phyloP scores from a whole-genome alignment of 768 basidiomycete genomes.

The Pluteus cervinus region DNA sequence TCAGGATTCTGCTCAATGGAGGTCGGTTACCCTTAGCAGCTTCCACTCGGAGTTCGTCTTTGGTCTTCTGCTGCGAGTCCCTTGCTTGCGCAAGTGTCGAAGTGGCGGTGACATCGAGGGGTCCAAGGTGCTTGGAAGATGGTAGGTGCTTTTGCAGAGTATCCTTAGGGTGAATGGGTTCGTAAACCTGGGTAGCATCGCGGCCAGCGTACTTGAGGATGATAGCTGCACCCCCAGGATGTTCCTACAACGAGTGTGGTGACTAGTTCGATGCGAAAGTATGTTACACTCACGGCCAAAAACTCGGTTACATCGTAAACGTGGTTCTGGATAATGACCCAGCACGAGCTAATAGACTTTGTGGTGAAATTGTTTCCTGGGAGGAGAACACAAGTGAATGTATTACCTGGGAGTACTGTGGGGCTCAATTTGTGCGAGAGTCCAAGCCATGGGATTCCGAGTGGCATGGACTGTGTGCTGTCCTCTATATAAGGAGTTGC shows the following conservation, averaged over 20 bases:
- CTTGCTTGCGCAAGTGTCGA: conserved; percentile 27
- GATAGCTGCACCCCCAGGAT: conserved; percentile 78
- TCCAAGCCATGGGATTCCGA: conserved; percentile 35
- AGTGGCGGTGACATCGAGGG: conserved; percentile 43
- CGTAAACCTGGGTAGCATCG: conserved; percentile 74
- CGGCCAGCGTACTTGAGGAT: conserved; percentile 81
- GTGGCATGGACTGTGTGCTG: too few relatives aligned
- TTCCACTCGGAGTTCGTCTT: conserved; percentile 66
- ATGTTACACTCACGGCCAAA: conserved; percentile 39
- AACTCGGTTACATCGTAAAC: conserved; percentile 90
- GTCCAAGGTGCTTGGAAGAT: conserved; percentile 66
- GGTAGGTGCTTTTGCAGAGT: conserved; percentile 70
- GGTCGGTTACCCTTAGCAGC: conserved; percentile 56
- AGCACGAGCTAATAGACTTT: conserved; percentile 54
- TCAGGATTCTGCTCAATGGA: conserved; percentile 65
- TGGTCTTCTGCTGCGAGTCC: conserved; percentile 45
- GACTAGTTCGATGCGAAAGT: conserved; percentile 2
- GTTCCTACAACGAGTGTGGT: conserved; percentile 37
- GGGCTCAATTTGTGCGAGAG: conserved; percentile 52
- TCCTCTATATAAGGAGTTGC: too few relatives aligned
- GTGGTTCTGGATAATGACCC: conserved; percentile 74
- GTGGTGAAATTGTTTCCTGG: conserved; percentile 6
- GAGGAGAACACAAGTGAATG: not conserved
- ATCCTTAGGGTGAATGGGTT: conserved; percentile 82
- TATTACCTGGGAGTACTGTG: conserved; percentile 51